A percentile compares a stretch with the other conserved stretches of the same genome.
These are phyloP conservation scores for Periconia macrospinosa DNA, from an alignment of 2,329 filamentous ascomycete species.

Conservation along the genomic window DNA sequence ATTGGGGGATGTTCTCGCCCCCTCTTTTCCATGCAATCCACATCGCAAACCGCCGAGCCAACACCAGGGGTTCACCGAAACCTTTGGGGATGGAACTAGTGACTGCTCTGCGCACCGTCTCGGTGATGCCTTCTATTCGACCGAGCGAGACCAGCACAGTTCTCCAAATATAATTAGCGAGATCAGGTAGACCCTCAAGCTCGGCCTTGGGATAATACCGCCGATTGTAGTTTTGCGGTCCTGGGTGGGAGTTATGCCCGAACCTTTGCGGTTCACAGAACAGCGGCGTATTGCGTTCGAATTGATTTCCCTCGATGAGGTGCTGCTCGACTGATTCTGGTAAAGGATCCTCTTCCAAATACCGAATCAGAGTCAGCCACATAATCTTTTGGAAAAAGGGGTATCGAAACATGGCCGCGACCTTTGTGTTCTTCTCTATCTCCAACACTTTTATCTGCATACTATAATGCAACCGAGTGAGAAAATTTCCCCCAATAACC, in stretches of 20 bases:
- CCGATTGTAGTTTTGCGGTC: constrained; percentile 58
- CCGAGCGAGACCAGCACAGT: constrained; percentile 65
- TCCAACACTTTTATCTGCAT: constrained; percentile 68
- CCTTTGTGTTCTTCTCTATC: constrained; percentile 68
- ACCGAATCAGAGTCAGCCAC: constrained; percentile 68
- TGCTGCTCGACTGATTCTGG: constrained; percentile 58
- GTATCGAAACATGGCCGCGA: constrained; percentile 67
- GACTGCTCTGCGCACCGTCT: constrained; percentile 61
- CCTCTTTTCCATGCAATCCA: constrained; percentile 71
- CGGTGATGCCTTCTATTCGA: constrained; percentile 62
- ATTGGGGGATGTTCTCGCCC: constrained; percentile 63
- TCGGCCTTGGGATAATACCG: constrained; percentile 67
- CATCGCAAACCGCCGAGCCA: constrained; percentile 62
- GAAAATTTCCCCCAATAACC: constrained; percentile 71
- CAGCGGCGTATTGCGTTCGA: constrained; percentile 57
- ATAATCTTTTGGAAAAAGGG: constrained; percentile 71
- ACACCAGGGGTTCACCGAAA: constrained; percentile 62
- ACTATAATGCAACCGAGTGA: constrained; percentile 65
- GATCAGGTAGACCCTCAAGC: constrained; percentile 61
- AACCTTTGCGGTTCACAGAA: constrained; percentile 62
- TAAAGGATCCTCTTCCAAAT: constrained; percentile 66
- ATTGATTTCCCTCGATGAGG: constrained; percentile 59
- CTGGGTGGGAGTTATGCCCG: constrained; percentile 53
- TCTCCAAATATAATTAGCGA: constrained; percentile 63
- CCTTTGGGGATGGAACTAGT: constrained; percentile 65